Base-by-base conservation (phyloP, 2,329 filamentous ascomycete genomes). In the Byssochlamys sp. region DNA sequence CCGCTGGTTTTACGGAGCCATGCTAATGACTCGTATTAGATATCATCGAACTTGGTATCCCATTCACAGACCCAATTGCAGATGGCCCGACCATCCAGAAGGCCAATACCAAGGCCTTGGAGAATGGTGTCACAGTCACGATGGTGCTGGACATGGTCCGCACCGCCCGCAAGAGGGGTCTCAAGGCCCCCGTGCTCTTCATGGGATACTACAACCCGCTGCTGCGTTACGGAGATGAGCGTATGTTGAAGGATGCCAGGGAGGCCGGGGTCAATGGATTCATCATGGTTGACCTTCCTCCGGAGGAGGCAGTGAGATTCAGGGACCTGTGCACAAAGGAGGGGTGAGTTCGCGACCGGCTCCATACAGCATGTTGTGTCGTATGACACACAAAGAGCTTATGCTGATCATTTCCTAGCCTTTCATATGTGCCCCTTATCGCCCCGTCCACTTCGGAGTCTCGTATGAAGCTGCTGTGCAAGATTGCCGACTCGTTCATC, bases 131-230 rank as follows among this genome's bases (percentile, higher is more conserved):
- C 62, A 95, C 87, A 10, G 88, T 95, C 61, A 80, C 83, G 63
- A 85, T 83, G 55, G 89, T 89, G 14, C 81, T 99, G 48, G 81
- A 88, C 67, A 92, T 96, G 81, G 87, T 96, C 60, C 86, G 87
- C 66, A 83, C 88, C 61, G 90, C 92, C 52, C 83, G 94, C 67
- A 81, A 82, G 65, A 82, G 81, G 61, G 94, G 94, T 49, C 79
- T 97, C 57, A 86, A 82, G 67, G 85, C 87, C 0, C 94, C 94
- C 0, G 84, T 99, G 49, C 77, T 99, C 69, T 83, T 99, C 63
- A 99, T 99, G 94, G 94, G 94, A 67, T 99, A 99, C 82, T 99
- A 96, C 78, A 99, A 99, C 78, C 94, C 94, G 1, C 81, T 97
- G 60, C 80, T 97, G 60, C 90, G 88, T 68, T 99, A 97, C 71